Base-by-base conservation (phyloP, 2,329 filamentous ascomycete species). In the Trichoderma gracile region DNA sequence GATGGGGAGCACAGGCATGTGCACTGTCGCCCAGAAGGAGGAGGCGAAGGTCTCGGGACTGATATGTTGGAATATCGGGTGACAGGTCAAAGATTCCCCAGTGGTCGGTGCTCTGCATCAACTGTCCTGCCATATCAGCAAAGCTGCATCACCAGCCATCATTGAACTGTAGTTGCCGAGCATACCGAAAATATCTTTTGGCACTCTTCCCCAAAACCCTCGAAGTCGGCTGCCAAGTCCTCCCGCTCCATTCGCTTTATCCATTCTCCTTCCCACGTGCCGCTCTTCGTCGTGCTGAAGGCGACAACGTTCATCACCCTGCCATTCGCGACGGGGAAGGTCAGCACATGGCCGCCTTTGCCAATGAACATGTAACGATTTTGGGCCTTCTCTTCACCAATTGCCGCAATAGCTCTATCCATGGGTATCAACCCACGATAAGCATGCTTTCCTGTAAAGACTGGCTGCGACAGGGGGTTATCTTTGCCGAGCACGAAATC, bases 21-120 rank as follows among this genome's bases (percentile, higher is more conserved):
- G 80, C 81, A 1, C 80, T 79, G 69, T 84, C 81, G 21, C 80
- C 81, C 2, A 81, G 65, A 17, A 81, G 71, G 5, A 78, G 73
- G 15, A 80, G 73, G 19, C 75, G 72, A n/a, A 75, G 75, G 3
- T 67, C n/a, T 25, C 15, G 8, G 9, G 58, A 62, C 12, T 14
- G 60, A 27, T 61, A 66, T 4, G 64, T 66, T 15, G 66, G 49
- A 30, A 68, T 49, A 17, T 56, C 33, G 12, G 66, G 64, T 6
- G 58, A 62, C 43, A 57, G 58, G 17, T 67, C 67, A 14, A 68
- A 67, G 23, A 68, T 57, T 1, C 65, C 67, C 67, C 67, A 68
- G 46, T 68, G 65, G 8, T 66, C 62, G 12, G 63, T 53, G 19
- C 60, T 62, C 21, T 60, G 54, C 54, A 68, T 63, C 1, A 60